Evolutionary conservation across 805 yeast species (phyloP), one percentile per base, ranked within the genome.

Genomic region (Wickerhamomyces chambardii): DNA sequence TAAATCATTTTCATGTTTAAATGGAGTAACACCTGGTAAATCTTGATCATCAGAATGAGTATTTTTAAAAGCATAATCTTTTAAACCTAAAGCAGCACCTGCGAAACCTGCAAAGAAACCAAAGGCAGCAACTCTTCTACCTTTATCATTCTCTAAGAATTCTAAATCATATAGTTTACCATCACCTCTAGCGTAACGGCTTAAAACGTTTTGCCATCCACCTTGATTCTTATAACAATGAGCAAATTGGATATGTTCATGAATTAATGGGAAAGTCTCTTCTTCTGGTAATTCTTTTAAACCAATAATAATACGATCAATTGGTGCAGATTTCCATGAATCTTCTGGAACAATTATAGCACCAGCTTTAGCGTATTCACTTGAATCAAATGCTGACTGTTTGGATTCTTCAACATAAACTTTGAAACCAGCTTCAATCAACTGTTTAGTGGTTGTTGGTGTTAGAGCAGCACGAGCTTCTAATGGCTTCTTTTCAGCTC

Each of bases 41-140:
- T 85, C 77, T 56, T 78, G 75, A 36, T 64, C 53, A 51, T 78
- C 85, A 8, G 70, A 40, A 57, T 84, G 80, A 28, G 77, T 61
- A 59, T 84, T 90, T 61, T 90, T 90, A 65, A 83, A 81, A 34
- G 95, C 83, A 96, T 97, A 92, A 61, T 87, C 95, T 58, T 75
- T 75, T 34, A 90, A 69, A 51, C 98, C 98, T 37, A 92, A 64
- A 25, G 98, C 99, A 26, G 99, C 98, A 53, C 99, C 99, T 6
- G 97, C 98, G 58, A 92, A 92, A n/a, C 99, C 99, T 31, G 99
- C 98, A 59, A 90, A 90, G 69, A 75, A 92, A n/a, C 99, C 99
- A 57, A 92, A 92, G 8, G 98, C 98, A 31, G 99, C 99, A 21
- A 92, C 99, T 64, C 99, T 84, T 70, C 98, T 84, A 26, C 97